Conservation (phyloP, 2,329 filamentous ascomycete species). For the Lasiodiplodia citricola region DNA sequence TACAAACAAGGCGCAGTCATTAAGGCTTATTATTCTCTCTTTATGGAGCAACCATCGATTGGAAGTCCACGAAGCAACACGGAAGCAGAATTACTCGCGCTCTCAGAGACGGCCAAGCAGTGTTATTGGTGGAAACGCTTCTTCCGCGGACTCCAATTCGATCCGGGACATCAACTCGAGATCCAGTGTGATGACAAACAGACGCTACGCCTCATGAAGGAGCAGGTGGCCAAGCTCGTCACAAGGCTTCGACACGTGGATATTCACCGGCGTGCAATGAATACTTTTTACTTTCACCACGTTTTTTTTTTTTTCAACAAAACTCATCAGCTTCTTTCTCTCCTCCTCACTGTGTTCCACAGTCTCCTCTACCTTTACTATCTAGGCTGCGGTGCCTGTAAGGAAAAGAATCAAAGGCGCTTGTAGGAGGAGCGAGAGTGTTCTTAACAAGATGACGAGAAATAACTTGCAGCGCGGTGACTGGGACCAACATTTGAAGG, state of each 20-base stretch:
- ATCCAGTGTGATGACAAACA: constrained; percentile 27
- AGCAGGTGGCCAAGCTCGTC: background rate
- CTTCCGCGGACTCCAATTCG: constrained; percentile 29
- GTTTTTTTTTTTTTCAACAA: no score
- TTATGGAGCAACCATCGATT: constrained; percentile 31
- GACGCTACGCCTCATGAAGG: constrained; percentile 25
- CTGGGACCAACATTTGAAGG: no score
- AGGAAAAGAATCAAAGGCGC: no score
- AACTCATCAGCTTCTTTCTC: no score
- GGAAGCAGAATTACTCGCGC: constrained; percentile 31
- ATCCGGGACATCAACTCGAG: background rate
- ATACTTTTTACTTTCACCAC: no score
- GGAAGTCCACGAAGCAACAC: constrained; percentile 30
- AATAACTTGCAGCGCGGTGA: no score
- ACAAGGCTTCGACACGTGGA: constrained; percentile 30
- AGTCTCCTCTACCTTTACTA: no score
- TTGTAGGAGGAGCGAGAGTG: no score
- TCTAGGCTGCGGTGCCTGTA: no score
- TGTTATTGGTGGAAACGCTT: constrained; percentile 28
- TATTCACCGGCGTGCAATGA: no score
- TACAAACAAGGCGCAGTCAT: constrained; percentile 28
- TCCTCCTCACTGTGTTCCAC: no score
- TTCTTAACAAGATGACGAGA: no score
- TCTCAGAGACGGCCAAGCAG: constrained; percentile 23
- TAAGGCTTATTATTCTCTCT: constrained; percentile 34